Evolutionary conservation across 345 rosid species (phyloP).

Genomic region (Kandelia obovata): DNA sequence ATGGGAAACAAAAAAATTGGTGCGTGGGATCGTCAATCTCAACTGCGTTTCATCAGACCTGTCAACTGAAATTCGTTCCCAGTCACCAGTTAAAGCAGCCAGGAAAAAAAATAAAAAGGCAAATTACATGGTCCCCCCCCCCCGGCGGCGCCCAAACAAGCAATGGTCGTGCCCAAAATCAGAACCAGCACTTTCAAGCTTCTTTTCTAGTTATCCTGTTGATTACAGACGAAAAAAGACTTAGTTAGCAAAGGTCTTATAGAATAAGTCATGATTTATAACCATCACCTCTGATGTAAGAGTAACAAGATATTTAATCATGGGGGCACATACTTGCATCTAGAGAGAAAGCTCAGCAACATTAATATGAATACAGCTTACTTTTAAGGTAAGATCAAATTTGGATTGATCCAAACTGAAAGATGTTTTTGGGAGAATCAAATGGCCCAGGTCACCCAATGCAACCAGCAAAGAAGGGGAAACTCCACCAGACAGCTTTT

Average conservation of each 20-base stretch:
- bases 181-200: conserved; percentile 42
- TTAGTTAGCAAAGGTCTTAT: not conserved
- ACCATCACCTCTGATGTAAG: not conserved
- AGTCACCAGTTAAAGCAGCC: not conserved
- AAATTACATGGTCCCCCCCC: too few relatives aligned
- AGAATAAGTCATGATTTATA: not conserved
- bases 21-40: too few relatives aligned
- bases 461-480: not conserved
- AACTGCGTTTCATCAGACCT: conserved; percentile 6
- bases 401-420: too few relatives aligned
- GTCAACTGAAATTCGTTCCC: conserved; percentile 8
- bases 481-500: not conserved
- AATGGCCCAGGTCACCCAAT: not conserved
- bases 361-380: not conserved
- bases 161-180: not conserved
- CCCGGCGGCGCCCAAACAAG: not conserved
- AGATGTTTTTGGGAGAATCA: not conserved
- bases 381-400: too few relatives aligned
- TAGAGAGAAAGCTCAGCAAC: not conserved
- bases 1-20: too few relatives aligned
- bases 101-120: not conserved
- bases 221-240: conserved; percentile 7
- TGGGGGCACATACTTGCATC: too few relatives aligned
- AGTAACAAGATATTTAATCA: not conserved
- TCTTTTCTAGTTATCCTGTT: conserved; percentile 92